Conservation (phyloP, 257 asterid genomes). For the Solanum appendiculatum region DNA sequence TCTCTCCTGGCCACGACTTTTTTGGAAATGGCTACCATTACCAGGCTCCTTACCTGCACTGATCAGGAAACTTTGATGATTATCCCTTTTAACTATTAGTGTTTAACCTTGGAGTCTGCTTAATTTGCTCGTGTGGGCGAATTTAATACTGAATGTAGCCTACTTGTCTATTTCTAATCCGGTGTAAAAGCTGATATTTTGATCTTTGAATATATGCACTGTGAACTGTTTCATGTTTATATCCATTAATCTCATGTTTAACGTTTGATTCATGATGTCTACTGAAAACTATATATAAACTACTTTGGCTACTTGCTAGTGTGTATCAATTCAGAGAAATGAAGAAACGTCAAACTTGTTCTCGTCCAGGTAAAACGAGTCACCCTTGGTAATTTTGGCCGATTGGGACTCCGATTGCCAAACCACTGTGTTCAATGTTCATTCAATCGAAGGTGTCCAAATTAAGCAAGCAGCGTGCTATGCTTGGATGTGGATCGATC, state of each 20-base stretch:
- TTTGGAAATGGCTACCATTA: constrained; percentile 83
- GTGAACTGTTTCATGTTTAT: background rate
- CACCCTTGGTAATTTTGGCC: no score
- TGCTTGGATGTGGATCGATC: background rate
- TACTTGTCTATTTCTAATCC: constrained; percentile 44
- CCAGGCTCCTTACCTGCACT: constrained; percentile 94
- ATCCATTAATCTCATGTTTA: background rate
- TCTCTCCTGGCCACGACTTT: constrained; percentile 80
- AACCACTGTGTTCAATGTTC: no score
- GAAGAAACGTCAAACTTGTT: background rate
- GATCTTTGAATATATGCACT: constrained; percentile 26
- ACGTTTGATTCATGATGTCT: background rate
- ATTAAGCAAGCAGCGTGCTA: background rate
- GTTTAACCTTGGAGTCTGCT: constrained; percentile 53
- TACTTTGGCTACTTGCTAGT: background rate
- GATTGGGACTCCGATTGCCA: no score
- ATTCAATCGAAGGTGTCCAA: no score
- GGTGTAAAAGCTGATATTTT: constrained; percentile 60
- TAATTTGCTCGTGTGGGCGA: constrained; percentile 35
- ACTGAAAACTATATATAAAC: background rate
- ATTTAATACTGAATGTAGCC: constrained; percentile 33
- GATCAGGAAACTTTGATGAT: constrained; percentile 50
- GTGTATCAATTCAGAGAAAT: background rate
- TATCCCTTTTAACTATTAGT: constrained; percentile 44
- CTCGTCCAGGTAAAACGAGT: background rate